These are phyloP conservation scores for Sporothrix schenckii DNA, from an alignment of 2,329 filamentous ascomycete species.

Conservation along the genomic window DNA sequence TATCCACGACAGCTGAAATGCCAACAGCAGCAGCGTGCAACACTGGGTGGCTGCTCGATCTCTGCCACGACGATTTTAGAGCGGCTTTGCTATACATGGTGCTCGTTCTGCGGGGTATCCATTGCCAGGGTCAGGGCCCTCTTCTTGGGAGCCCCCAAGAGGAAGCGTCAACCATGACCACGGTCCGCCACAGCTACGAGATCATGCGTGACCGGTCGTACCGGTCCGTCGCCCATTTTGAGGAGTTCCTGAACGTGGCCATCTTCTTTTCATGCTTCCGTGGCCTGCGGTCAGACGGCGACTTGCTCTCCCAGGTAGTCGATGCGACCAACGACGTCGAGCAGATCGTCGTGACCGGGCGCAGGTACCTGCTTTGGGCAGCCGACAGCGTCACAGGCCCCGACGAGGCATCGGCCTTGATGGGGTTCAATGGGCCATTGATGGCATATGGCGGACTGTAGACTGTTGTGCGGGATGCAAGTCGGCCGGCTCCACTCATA, in stretches of 20 bases:
- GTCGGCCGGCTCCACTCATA: too few species aligned
- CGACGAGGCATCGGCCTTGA: slow-evolving; percentile 10
- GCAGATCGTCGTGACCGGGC: slow-evolving; percentile 37
- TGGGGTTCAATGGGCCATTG: slow-evolving; percentile 13
- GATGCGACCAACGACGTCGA: slow-evolving; percentile 38
- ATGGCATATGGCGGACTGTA: slow-evolving; percentile 7
- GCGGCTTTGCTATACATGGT: slow-evolving; percentile 37
- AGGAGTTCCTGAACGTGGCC: slow-evolving; percentile 37
- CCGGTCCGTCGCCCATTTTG: slow-evolving; percentile 37
- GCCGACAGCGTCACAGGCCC: slow-evolving; percentile 14
- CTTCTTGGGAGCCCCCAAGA: not conserved
- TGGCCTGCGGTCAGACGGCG: slow-evolving; percentile 17
- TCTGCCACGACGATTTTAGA: slow-evolving; percentile 39
- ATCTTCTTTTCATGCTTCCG: slow-evolving; percentile 36
- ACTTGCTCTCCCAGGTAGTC: slow-evolving; percentile 34
- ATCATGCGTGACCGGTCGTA: slow-evolving; percentile 35
- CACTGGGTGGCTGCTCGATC: slow-evolving; percentile 37
- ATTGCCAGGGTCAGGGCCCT: not conserved
- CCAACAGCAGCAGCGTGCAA: not conserved
- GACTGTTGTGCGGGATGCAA: not conserved
- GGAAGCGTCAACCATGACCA: slow-evolving; percentile 24
- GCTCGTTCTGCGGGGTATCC: slow-evolving; percentile 32
- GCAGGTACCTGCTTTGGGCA: slow-evolving; percentile 36
- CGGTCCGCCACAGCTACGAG: slow-evolving; percentile 34
- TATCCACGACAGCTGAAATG: not conserved